Percentiles rank a stretch among this genome's conserved stretches.
phyloP scores from a whole-genome alignment of 2,329 filamentous ascomycete genomes.

The Claviceps digitariae region DNA sequence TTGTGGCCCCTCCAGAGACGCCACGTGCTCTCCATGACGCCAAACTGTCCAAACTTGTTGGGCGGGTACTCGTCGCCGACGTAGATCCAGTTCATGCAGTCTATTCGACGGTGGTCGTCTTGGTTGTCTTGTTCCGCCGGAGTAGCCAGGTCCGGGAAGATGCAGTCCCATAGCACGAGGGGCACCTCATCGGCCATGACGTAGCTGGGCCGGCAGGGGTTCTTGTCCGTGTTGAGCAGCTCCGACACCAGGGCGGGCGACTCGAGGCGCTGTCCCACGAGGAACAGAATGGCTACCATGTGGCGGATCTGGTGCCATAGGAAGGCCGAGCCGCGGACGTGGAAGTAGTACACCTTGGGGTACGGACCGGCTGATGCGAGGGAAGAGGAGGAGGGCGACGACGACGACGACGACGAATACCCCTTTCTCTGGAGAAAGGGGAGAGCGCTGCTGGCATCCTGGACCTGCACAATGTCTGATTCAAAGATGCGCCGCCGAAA shows the following conservation, averaged over 20 bases:
- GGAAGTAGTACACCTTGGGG: conserved; percentile 73
- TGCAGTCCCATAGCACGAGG: conserved; percentile 89
- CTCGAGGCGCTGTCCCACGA: conserved; percentile 82
- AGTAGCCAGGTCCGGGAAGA: conserved; percentile 48
- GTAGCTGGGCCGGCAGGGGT: conserved; percentile 71
- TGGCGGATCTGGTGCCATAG: conserved; percentile 96
- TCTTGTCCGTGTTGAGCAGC: conserved; percentile 58
- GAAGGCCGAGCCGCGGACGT: conserved; percentile 81
- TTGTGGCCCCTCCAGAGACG: conserved; percentile 68
- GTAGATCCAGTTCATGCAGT: conserved; percentile 66
- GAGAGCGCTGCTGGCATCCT: conserved; percentile 37
- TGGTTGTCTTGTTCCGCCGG: neutral
- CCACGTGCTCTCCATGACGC: conserved; percentile 68
- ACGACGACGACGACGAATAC: conserved; percentile 6
- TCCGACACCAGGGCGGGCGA: conserved; percentile 55
- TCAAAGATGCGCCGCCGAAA: conserved; percentile 70
- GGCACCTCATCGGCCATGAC: conserved; percentile 83
- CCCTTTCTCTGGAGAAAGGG: conserved; percentile 36
- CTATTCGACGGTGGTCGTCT: conserved; percentile 18
- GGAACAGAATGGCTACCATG: conserved; percentile 86
- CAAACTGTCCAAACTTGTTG: conserved; percentile 49
- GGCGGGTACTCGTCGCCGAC: conserved; percentile 50
- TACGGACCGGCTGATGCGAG: conserved; percentile 8
- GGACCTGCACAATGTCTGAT: conserved; percentile 62
- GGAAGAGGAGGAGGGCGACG: too few relatives aligned